A percentile compares a stretch with the other conserved stretches of the same genome.
Conservation (phyloP, 2,329 filamentous ascomycete genomes). For the Alternaria conjuncta region DNA sequence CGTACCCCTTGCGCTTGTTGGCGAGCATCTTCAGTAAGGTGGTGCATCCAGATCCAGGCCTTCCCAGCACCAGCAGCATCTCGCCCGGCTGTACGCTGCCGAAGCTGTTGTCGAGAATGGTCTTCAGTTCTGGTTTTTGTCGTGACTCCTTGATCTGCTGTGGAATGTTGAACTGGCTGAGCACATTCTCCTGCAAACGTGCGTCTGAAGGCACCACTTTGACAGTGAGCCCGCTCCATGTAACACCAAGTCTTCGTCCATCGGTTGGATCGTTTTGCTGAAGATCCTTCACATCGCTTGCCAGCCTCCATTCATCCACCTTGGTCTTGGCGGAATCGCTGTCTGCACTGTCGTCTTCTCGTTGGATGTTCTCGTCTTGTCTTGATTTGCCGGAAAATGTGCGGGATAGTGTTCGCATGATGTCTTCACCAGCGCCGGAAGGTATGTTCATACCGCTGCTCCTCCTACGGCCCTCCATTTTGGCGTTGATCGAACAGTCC, state of each 20-base stretch:
- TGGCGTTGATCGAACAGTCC: neutral
- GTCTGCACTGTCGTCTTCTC: conserved; percentile 1
- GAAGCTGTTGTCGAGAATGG: conserved; percentile 68
- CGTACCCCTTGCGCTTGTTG: conserved; percentile 61
- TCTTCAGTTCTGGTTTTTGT: conserved; percentile 59
- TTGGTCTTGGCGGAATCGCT: conserved; percentile 21
- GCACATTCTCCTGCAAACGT: conserved; percentile 67
- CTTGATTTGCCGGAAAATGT: conserved; percentile 27
- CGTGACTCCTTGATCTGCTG: conserved; percentile 49
- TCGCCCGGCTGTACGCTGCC: conserved; percentile 72
- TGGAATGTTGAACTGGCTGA: conserved; percentile 58
- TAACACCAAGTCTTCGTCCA: conserved; percentile 59
- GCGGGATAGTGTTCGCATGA: conserved; percentile 22
- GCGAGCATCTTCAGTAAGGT: conserved; percentile 74
- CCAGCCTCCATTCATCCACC: conserved; percentile 32
- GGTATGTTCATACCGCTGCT: neutral
- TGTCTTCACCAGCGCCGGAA: conserved; percentile 16
- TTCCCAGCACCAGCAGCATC: conserved; percentile 75
- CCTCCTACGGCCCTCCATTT: conserved; percentile 1
- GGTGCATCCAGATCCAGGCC: conserved; percentile 55
- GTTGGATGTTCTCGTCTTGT: conserved; percentile 13
- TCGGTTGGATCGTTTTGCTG: conserved; percentile 23
- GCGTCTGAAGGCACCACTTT: conserved; percentile 68
- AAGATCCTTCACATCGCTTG: conserved; percentile 23
- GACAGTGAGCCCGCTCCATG: conserved; percentile 76